phyloP scores from a whole-genome alignment of 768 basidiomycete genomes.

The Punctularia strigosozonata region DNA sequence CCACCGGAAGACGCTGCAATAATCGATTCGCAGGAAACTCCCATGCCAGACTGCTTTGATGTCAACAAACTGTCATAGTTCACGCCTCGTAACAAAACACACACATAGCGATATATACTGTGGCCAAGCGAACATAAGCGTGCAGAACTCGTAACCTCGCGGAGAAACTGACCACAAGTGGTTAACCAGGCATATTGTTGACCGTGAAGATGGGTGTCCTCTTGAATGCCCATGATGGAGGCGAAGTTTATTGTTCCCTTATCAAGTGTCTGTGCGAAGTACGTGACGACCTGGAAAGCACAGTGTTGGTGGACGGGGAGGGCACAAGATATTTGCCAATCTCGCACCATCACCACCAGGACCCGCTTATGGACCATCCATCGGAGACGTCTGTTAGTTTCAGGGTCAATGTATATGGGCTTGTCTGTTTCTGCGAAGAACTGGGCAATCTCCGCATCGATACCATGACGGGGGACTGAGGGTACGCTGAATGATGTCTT shows the following conservation, averaged over 20 bases:
- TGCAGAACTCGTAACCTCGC: not conserved
- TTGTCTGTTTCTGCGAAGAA: conserved; percentile 24
- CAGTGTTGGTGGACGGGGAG: too few relatives aligned
- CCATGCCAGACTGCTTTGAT: conserved; percentile 22
- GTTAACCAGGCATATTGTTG: conserved; percentile 40
- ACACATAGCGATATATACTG: conserved; percentile 4
- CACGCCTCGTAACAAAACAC: conserved; percentile 2
- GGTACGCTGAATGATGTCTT: too few relatives aligned
- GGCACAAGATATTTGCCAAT: too few relatives aligned
- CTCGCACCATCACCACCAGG: conserved; percentile 35
- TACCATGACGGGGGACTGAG: conserved; percentile 14
- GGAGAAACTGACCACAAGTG: conserved; percentile 26
- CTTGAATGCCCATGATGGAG: conserved; percentile 33
- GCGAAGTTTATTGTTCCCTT: conserved; percentile 37
- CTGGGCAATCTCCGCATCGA: conserved; percentile 33
- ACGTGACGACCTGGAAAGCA: conserved; percentile 33
- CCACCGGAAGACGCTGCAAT: conserved; percentile 36
- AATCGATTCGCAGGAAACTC: conserved; percentile 38
- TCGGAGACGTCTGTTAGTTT: conserved; percentile 28
- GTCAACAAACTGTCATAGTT: not conserved
- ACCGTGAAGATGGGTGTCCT: conserved; percentile 32
- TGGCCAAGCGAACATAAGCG: not conserved
- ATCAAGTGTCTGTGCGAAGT: conserved; percentile 31
- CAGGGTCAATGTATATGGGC: conserved; percentile 26
- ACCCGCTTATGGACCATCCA: conserved; percentile 37